phyloP scores from a whole-genome alignment of 768 basidiomycete genomes.

The Boletus subcaerulescens region DNA sequence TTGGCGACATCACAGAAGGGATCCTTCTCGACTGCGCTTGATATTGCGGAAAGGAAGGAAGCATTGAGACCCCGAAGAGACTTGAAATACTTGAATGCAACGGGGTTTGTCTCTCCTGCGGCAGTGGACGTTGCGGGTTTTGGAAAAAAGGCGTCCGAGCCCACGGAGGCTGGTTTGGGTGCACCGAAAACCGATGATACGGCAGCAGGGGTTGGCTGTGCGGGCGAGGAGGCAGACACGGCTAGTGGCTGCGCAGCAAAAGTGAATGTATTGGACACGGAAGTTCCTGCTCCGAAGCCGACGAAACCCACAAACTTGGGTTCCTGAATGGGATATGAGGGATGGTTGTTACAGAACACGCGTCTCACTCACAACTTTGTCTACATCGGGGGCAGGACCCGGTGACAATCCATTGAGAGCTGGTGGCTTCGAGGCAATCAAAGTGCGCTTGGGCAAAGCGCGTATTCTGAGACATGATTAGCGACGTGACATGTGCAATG shows the following conservation, averaged over 20 bases:
- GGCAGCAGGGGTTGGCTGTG: constrained; percentile 13
- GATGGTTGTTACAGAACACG: constrained; percentile 9
- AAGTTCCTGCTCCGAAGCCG: constrained; percentile 45
- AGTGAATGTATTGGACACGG: constrained; percentile 37
- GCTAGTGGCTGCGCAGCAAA: constrained; percentile 34
- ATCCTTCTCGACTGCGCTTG: constrained; percentile 60
- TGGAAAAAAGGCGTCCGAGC: constrained; percentile 27
- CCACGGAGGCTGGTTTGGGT: constrained; percentile 9
- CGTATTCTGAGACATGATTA: constrained; percentile 50
- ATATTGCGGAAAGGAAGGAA: constrained; percentile 57
- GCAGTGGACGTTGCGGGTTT: constrained; percentile 16
- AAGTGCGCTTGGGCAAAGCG: constrained; percentile 54
- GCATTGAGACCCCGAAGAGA: constrained; percentile 74
- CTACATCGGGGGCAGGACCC: constrained; percentile 20
- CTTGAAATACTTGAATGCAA: constrained; percentile 56
- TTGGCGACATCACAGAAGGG: constrained; percentile 65
- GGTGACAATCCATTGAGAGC: constrained; percentile 25
- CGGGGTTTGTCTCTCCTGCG: constrained; percentile 29
- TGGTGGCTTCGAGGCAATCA: constrained; percentile 20
- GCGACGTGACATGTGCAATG: neutral
- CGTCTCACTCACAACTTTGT: constrained; percentile 27
- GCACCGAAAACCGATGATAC: constrained; percentile 19
- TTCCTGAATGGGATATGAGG: constrained; percentile 19
- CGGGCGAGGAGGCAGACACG: constrained; percentile 7
- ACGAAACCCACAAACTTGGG: constrained; percentile 51